A percentile compares a stretch with the other conserved stretches of the same genome.
phyloP scores from a whole-genome alignment of 2,329 filamentous ascomycete species.

The Lachnellula arida region DNA sequence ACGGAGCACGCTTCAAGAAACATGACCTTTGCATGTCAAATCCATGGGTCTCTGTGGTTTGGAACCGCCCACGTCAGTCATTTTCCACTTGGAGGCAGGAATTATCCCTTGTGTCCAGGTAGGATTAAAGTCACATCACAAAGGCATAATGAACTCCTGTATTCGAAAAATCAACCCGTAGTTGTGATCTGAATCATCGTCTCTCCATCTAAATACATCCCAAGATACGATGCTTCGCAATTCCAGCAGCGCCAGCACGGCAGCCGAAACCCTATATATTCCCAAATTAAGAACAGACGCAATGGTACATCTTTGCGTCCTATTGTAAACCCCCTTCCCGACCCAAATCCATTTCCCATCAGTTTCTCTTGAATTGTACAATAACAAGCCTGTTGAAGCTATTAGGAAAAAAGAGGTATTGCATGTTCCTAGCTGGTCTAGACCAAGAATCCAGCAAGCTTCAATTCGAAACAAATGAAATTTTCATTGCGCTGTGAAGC shows the following conservation, averaged over 20 bases:
- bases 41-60: too few relatives aligned
- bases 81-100: too few relatives aligned
- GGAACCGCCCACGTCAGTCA: too few relatives aligned
- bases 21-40: too few relatives aligned
- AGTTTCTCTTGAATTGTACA: conserved; percentile 5
- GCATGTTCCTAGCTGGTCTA: background rate
- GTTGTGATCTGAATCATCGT: conserved; percentile 7
- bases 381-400: background rate
- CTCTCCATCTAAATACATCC: conserved; percentile 11
- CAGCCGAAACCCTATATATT: background rate
- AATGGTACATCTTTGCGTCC: background rate
- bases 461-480: conserved; percentile 6
- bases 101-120: too few relatives aligned
- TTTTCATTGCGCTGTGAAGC: conserved; percentile 12
- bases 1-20: too few relatives aligned
- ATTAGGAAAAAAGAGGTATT: background rate
- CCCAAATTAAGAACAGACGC: background rate
- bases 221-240: conserved; percentile 3
- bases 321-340: background rate
- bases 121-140: too few relatives aligned
- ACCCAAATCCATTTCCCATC: background rate
- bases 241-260: conserved; percentile 8
- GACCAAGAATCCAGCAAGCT: background rate
- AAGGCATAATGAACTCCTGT: too few relatives aligned
- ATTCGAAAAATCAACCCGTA: background rate